Percentiles rank a stretch among this genome's conserved stretches.
These are phyloP conservation scores for Camillea tinctor DNA, from an alignment of 2,329 filamentous ascomycete genomes.

Conservation along the genomic window DNA sequence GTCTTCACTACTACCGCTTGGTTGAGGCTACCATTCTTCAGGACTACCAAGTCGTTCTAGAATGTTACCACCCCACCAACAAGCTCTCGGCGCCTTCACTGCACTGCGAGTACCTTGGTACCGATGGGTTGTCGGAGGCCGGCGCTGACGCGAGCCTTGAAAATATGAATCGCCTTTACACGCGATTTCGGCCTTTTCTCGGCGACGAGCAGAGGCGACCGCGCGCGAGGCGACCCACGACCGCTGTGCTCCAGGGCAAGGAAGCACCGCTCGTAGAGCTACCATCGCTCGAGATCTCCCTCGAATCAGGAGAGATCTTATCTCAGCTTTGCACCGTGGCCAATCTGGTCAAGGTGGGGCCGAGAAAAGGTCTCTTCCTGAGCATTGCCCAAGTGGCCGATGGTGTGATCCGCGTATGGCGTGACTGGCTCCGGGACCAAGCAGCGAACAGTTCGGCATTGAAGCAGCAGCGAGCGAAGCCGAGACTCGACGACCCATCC, in stretches of 20 bases:
- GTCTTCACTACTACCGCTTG: slow-evolving; percentile 64
- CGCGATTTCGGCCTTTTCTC: slow-evolving; percentile 65
- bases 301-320: slow-evolving; percentile 72
- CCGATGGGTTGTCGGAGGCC: slow-evolving; percentile 53
- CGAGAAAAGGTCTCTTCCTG: slow-evolving; percentile 59
- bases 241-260: slow-evolving; percentile 18
- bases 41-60: slow-evolving; percentile 68
- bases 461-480: slow-evolving; percentile 25
- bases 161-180: slow-evolving; percentile 61
- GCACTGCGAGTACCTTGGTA: slow-evolving; percentile 64
- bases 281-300: slow-evolving; percentile 58
- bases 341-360: slow-evolving; percentile 66
- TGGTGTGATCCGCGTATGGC: slow-evolving; percentile 67
- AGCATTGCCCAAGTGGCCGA: slow-evolving; percentile 67
- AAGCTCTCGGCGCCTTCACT: slow-evolving; percentile 68
- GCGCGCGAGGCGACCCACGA: slow-evolving; percentile 23
- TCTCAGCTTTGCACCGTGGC: slow-evolving; percentile 69
- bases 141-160: slow-evolving; percentile 34
- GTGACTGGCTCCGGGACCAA: slow-evolving; percentile 63
- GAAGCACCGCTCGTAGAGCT: slow-evolving; percentile 35
- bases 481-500: slow-evolving; percentile 24
- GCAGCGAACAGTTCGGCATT: slow-evolving; percentile 22
- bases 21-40: slow-evolving; percentile 55
- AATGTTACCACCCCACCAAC: slow-evolving; percentile 73
- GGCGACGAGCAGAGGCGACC: slow-evolving; percentile 43